A percentile compares a stretch with the other conserved stretches of the same genome.
These are phyloP conservation scores for Talaromyces islandicus DNA, from an alignment of 2,329 filamentous ascomycete genomes.

Conservation along the genomic window DNA sequence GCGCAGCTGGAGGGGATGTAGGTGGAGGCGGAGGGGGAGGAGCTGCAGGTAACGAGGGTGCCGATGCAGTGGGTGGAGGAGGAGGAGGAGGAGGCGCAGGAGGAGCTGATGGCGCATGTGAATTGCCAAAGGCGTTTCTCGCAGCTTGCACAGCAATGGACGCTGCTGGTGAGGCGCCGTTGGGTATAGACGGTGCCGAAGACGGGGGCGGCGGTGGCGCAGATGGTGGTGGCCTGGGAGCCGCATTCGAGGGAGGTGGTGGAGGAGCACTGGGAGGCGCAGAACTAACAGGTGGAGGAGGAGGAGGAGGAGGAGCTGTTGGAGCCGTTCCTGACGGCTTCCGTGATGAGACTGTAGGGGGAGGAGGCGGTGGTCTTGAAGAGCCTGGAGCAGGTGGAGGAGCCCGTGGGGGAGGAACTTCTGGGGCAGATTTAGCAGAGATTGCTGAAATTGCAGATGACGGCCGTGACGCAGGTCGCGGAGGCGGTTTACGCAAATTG, in stretches of 20 bases:
- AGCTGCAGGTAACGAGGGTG: slow-evolving; percentile 42
- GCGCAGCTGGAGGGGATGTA: slow-evolving; percentile 32
- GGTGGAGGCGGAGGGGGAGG: slow-evolving; percentile 44
- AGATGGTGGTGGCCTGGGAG: slow-evolving; percentile 31
- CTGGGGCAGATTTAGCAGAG: slow-evolving; percentile 45
- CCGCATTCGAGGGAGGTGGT: slow-evolving; percentile 35
- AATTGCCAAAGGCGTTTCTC: slow-evolving; percentile 50
- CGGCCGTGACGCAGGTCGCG: slow-evolving; percentile 49
- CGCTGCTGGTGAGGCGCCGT: slow-evolving; percentile 33
- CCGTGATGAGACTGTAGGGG: slow-evolving; percentile 35
- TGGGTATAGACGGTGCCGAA: slow-evolving; percentile 27
- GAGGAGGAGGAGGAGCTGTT: slow-evolving; percentile 36
- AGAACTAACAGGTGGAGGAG: slow-evolving; percentile 36
- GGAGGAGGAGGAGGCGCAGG: slow-evolving; percentile 34
- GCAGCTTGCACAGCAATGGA: slow-evolving; percentile 56
- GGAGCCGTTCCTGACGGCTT: slow-evolving; percentile 51
- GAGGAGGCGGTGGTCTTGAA: slow-evolving; percentile 49
- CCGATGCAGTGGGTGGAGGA: slow-evolving; percentile 29
- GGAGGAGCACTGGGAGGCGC: slow-evolving; percentile 38
- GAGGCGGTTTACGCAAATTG: slow-evolving; percentile 54
- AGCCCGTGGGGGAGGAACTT: slow-evolving; percentile 47
- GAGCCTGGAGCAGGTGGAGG: slow-evolving; percentile 59
- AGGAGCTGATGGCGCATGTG: slow-evolving; percentile 37
- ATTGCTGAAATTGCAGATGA: slow-evolving; percentile 54
- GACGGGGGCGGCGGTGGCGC: slow-evolving; percentile 34